phyloP scores from a whole-genome alignment of 495 filamentous ascomycete species.

The Clavariopsis aquatica region DNA sequence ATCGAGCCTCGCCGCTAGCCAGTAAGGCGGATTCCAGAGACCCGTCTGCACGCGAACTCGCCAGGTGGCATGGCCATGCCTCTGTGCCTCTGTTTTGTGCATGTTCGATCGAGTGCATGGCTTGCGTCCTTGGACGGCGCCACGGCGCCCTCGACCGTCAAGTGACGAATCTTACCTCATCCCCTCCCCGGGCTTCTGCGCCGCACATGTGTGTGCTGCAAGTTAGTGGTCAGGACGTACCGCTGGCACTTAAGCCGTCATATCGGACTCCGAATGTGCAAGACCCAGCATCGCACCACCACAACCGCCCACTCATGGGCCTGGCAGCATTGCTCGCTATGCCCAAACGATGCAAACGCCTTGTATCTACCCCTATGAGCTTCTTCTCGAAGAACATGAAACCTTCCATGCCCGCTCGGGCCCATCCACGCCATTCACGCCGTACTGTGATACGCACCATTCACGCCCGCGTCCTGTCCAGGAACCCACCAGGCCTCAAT shows the following conservation, averaged over 20 bases:
- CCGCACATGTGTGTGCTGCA: conserved; percentile 2
- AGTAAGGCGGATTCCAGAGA: conserved; percentile 10
- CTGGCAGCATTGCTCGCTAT: conserved; percentile 1
- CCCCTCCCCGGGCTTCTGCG: background rate
- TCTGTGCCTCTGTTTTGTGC: background rate
- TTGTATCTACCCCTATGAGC: conserved; percentile 19
- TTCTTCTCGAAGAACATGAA: conserved; percentile 33
- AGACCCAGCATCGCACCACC: conserved; percentile 2
- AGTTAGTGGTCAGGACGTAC: background rate
- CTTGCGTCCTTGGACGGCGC: background rate
- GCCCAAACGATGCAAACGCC: conserved; percentile 4
- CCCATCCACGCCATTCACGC: background rate
- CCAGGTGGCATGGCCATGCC: conserved; percentile 1
- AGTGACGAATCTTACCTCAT: background rate
- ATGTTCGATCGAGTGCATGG: background rate
- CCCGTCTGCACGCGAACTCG: background rate
- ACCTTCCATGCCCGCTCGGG: conserved; percentile 20
- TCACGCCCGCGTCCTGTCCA: background rate
- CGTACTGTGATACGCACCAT: no score
- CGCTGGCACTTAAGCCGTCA: conserved; percentile 24
- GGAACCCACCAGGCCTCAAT: background rate
- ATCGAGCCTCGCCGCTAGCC: background rate
- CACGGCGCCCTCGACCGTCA: background rate
- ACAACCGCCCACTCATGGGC: conserved; percentile 16
- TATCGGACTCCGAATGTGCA: conserved; percentile 28